These are phyloP conservation scores for Curvularia sp. DNA, from an alignment of 2,329 filamentous ascomycete genomes.

Conservation along the genomic window DNA sequence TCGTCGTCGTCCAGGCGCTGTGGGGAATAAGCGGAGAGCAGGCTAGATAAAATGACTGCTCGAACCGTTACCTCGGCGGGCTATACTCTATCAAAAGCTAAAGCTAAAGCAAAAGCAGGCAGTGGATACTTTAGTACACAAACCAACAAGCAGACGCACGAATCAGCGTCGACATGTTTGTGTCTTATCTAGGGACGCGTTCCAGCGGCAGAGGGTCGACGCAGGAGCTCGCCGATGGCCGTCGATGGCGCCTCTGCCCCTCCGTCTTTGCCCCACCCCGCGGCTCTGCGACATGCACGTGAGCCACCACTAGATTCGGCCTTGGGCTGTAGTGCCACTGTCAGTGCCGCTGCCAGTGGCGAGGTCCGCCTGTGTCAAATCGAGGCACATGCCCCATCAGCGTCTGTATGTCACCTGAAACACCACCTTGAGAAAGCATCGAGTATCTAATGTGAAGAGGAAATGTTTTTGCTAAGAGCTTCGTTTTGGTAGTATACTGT, in stretches of 20 bases:
- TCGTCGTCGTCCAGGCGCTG: constrained; percentile 5
- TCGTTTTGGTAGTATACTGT: constrained; percentile 12
- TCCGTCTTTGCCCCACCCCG: constrained; percentile 14
- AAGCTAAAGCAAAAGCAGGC: constrained; percentile 5
- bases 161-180: constrained; percentile 26
- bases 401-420: not conserved
- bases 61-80: constrained; percentile 1
- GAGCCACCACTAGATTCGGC: constrained; percentile 6
- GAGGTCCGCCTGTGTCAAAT: constrained; percentile 6
- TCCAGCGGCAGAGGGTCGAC: constrained; percentile 21
- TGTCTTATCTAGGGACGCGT: constrained; percentile 25
- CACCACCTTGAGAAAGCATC: not conserved
- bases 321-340: not conserved
- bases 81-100: not conserved
- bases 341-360: constrained; percentile 1
- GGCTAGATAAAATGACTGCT: not conserved
- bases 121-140: constrained; percentile 2
- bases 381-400: not conserved
- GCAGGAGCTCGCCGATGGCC: constrained; percentile 42
- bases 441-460: not conserved
- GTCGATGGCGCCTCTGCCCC: constrained; percentile 22
- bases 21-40: not conserved
- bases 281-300: constrained; percentile 11
- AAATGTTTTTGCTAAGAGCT: constrained; percentile 1
- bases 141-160: constrained; percentile 10